Evolutionary conservation across 768 basidiomycete genomes (phyloP).

Genomic region (Royoungia palumana): DNA sequence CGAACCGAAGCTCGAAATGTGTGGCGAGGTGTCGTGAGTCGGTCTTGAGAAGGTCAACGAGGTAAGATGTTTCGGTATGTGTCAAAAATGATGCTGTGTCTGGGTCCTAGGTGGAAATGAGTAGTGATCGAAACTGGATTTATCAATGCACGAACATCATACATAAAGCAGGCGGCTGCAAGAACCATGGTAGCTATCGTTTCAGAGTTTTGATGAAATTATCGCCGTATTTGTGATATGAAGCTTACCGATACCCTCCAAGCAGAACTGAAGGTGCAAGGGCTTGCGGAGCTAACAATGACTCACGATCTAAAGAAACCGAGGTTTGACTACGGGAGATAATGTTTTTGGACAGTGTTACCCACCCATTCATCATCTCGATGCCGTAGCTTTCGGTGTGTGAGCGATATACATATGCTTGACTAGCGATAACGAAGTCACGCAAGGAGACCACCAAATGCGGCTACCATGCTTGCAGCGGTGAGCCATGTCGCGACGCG

Average conservation of each 20-base stretch:
- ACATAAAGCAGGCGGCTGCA: constrained; percentile 40
- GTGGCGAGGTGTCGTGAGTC: constrained; percentile 43
- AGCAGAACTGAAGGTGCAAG: constrained; percentile 24
- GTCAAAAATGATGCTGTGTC: constrained; percentile 52
- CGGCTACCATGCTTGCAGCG: constrained; percentile 51
- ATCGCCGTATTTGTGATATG: not conserved
- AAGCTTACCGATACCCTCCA: constrained; percentile 22
- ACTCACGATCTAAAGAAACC: constrained; percentile 28
- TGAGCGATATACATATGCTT: not conserved
- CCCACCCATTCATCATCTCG: constrained; percentile 32
- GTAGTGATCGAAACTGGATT: not conserved
- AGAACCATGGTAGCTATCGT: constrained; percentile 12
- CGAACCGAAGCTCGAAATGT: constrained; percentile 42
- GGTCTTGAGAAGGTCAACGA: constrained; percentile 40
- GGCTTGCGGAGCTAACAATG: not conserved
- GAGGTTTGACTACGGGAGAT: not conserved
- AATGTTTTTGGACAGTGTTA: constrained; percentile 11
- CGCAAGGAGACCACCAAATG: constrained; percentile 49
- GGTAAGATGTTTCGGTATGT: constrained; percentile 37
- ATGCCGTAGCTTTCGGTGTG: constrained; percentile 31
- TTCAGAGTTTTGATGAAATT: not conserved
- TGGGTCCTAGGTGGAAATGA: constrained; percentile 38
- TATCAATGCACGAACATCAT: constrained; percentile 39
- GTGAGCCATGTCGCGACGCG: constrained; percentile 59
- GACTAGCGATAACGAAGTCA: constrained; percentile 23